Evolutionary conservation across 2,329 filamentous ascomycete genomes (phyloP), one percentile per base, ranked within the genome.

Genomic region (Arthrobotrys entomopaga): DNA sequence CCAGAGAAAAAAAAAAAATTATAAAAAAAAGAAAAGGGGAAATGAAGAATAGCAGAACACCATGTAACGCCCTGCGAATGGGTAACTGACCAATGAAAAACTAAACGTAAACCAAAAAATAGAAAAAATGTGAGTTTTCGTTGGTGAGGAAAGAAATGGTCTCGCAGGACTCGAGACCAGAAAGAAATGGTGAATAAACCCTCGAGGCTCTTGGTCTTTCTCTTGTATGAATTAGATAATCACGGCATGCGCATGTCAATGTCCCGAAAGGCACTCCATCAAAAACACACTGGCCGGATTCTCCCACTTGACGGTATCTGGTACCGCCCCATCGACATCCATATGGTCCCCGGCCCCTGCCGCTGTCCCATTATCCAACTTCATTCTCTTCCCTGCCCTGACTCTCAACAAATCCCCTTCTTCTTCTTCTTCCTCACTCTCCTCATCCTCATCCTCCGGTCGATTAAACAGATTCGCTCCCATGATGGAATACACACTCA

Each of bases 271-370:
- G 59, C 71, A 75, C 54, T 75, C 71, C 58, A 75, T 69, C 42
- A 75, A 46, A 26, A 75, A 75, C n/a, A 59, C 43, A 53, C 70
- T 69, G 0, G 71, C 71, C 8, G 71, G 71, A 15, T 75, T 75
- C 19, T 75, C 65, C 71, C 71, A 75, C 26, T 70, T 75, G 38
- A 75, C 54, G 24, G 64, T 70, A 60, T 75, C 71, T 6, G 65
- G 65, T 8, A 70, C 71, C 24, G 52, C 22, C n/a, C 65, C 71
- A n/a, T 70, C 65, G 7, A 70, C 59, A 13, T 75, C 65, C 71
- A 69, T 69, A 34, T 69, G 58, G n/a, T 69, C 69, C 11, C 48
- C 54, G n/a, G n/a, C n/a, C n/a, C n/a, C n/a, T n/a, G n/a, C n/a
- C 34, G 40, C 16, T 1, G 52, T 46, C 11, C 64, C 71, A 15